phyloP scores from a whole-genome alignment of 345 rosid genomes.

The Gossypium longicalyx region DNA sequence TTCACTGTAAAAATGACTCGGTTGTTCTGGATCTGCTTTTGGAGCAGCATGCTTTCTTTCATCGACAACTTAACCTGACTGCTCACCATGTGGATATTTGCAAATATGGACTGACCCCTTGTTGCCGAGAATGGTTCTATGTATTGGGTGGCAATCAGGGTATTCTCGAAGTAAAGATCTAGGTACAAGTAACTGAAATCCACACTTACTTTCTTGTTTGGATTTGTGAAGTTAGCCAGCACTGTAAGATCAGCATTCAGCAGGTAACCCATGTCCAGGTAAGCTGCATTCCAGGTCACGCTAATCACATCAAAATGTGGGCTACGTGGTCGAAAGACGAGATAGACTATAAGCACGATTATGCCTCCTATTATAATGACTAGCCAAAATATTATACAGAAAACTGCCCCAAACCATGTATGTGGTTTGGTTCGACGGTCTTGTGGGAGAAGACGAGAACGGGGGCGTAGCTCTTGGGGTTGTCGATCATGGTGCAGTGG shows the following conservation, averaged over 20 bases:
- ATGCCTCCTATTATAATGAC: conserved; percentile 58
- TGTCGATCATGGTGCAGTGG: neutral
- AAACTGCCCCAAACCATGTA: conserved; percentile 44
- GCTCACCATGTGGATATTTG: conserved; percentile 50
- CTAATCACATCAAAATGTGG: conserved; percentile 58
- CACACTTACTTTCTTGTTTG: conserved; percentile 63
- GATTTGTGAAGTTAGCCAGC: conserved; percentile 84
- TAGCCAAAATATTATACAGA: conserved; percentile 58
- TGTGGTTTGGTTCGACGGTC: conserved; percentile 28
- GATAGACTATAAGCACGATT: conserved; percentile 63
- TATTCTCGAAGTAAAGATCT: conserved; percentile 27
- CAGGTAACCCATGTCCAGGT: conserved; percentile 55
- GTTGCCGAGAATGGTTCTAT: conserved; percentile 65
- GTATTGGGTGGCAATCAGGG: conserved; percentile 57
- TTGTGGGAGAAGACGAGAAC: conserved; percentile 9
- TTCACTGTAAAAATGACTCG: conserved; percentile 46
- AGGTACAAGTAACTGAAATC: conserved; percentile 64
- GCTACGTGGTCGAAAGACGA: conserved; percentile 65
- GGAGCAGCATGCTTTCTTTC: conserved; percentile 41
- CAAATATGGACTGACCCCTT: conserved; percentile 39
- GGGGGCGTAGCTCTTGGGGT: neutral
- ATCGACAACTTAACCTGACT: conserved; percentile 67
- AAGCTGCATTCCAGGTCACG: conserved; percentile 72
- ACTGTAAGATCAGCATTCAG: conserved; percentile 66
- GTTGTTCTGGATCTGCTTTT: conserved; percentile 46